Evolutionary conservation across 2,329 filamentous ascomycete genomes (phyloP).

Genomic region (Magnaporthiopsis rhizophila): DNA sequence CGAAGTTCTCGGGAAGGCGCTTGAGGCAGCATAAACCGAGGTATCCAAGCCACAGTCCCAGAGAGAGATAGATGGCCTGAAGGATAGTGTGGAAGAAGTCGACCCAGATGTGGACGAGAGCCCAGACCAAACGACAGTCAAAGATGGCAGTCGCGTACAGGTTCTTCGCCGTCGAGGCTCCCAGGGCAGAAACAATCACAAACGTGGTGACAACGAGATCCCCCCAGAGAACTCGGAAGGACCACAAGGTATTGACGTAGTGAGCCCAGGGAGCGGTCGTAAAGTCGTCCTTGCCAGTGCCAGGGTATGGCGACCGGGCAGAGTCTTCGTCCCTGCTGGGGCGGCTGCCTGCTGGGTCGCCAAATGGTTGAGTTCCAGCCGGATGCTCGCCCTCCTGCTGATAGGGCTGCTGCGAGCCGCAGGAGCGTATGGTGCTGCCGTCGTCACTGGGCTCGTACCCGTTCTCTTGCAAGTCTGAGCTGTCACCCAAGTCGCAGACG

Average conservation of each 20-base stretch:
- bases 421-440: background rate
- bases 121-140: background rate
- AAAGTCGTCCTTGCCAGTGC: background rate
- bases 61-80: background rate
- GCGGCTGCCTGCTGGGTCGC: too few relatives aligned
- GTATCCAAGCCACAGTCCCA: background rate
- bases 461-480: background rate
- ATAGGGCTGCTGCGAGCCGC: background rate
- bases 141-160: background rate
- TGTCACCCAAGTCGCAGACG: background rate
- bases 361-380: too few relatives aligned
- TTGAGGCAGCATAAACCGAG: background rate
- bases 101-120: background rate
- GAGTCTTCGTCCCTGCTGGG: background rate
- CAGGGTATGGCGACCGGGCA: too few relatives aligned
- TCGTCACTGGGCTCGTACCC: background rate
- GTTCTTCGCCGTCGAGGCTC: background rate
- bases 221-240: background rate
- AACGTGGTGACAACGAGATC: background rate
- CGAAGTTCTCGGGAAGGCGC: background rate
- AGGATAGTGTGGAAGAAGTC: background rate
- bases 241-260: background rate
- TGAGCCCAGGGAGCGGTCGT: background rate
- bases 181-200: background rate
- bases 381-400: too few relatives aligned